Base-by-base conservation (phyloP, 2,329 filamentous ascomycete genomes). In the Alternaria brassicicola region DNA sequence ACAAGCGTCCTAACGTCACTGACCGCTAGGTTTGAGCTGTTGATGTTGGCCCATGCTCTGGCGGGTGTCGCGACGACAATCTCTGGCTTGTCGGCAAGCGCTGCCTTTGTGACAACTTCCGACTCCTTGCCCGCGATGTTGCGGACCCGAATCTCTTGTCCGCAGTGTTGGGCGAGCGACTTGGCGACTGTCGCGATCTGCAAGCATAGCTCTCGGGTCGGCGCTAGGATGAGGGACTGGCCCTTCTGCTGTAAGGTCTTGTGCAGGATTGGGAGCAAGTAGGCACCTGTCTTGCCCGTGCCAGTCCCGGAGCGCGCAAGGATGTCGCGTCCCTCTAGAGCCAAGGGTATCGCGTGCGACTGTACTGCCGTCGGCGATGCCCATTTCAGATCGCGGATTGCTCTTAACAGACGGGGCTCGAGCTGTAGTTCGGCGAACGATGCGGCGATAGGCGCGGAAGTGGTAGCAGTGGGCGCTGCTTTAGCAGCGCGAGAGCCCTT, bases 241-340 rank as follows among this genome's bases (percentile, higher is more conserved):
- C 81, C 87, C 79, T 97, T 97, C 65, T 87, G 86, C 74, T 89
- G 91, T 55, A 99, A 80, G 61, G 97, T 91, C 33, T 86, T 86
- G 67, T 97, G 90, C 15, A 99, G 80, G n/a, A 97, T 85, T 1
- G 95, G 95, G 39, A 99, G 84, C 6, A 97, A 82, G 75, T 98
- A 98, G 48, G 95, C 94, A n/a, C 92, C 92, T 10, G 95, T 99
- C 83, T 99, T 99, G 67, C 95, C 95, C 4, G 93, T 97, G 12
- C 95, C 95, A 5, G 95, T 98, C 78, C 94, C 96, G 35, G 94
- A 92, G 73, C 94, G 93, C 53, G 93, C 93, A 36, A 98, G 83
- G 46, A 99, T 88, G 82, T 98, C 93, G 72, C 92, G 89, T 12
- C 95, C 94, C 64, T 93, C 88, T 17, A 98, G 82, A 21, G 92